Base-by-base conservation (phyloP, 2,329 filamentous ascomycete genomes). In the Leptographium procerum region DNA sequence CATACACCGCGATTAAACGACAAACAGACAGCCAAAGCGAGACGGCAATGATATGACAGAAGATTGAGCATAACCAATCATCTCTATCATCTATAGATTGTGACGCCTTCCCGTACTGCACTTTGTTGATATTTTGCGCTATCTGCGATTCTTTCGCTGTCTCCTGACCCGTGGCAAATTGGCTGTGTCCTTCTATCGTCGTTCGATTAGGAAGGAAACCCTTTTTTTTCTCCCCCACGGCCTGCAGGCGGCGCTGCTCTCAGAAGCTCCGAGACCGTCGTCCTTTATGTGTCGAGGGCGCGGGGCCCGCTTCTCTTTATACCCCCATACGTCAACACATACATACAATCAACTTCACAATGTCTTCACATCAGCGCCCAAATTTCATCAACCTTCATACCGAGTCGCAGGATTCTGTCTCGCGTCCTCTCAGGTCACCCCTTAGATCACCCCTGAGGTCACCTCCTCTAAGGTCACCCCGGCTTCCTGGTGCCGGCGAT, bases 401-500 rank as follows among this genome's bases (percentile, higher is more conserved):
- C 58, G 73, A 77, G 60, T 84, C 83, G 43, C 74, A 79, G 56
- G 72, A 76, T 29, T 81, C 80, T 13, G 67, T 75, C 57, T 75
- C 79, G 22, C 78, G 77, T 57, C 80, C 82, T n/a, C 72, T 86
- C 36, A 77, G 79, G 63, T 91, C 88, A n/a, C 87, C 88, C 48
- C 85, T 43, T 43, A 4, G 79, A 63, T 91, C 88, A n/a, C 87
- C 88, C 48, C 85, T 43, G 19, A 4, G 40, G 40, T 76, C 79
- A 22, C 78, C 77, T 57, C 80, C 82, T n/a, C 72, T 86, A 34
- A 77, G 79, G 63, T 91, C 88, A n/a, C 87, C 88, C 48, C 85
- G 87, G 61, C 75, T 90, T 60, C 87, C 91, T 70, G 79, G 88
- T 59, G 87, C 87, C 59, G 89, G 89, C 61, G 88, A 92, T 65